These are phyloP conservation scores for Echium plantagineum DNA, from an alignment of 257 asterid genomes.

Conservation along the genomic window DNA sequence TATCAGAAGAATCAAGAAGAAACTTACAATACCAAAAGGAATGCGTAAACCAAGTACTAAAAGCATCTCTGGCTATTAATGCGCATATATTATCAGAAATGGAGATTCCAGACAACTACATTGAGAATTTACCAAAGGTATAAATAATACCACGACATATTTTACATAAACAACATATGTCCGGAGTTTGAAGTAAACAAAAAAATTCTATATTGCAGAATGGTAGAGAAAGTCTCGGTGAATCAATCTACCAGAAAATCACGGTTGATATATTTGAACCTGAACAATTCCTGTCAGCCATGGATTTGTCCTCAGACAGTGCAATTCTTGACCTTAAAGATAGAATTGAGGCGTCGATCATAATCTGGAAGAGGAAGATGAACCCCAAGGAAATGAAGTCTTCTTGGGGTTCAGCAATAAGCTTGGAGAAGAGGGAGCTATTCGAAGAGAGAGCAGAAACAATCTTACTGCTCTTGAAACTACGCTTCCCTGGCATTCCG, in stretches of 20 bases:
- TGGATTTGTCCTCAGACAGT: conserved; percentile 78
- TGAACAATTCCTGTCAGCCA: conserved; percentile 40
- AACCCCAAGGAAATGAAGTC: conserved; percentile 52
- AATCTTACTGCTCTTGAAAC: conserved; percentile 57
- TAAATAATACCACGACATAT: background rate
- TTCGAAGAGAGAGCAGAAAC: conserved; percentile 83
- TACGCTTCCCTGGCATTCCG: conserved; percentile 63
- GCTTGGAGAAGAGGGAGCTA: conserved; percentile 77
- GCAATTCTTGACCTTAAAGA: conserved; percentile 73
- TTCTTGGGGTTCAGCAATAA: conserved; percentile 57
- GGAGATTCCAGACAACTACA: conserved; percentile 85
- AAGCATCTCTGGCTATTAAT: conserved; percentile 83
- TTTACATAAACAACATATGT: background rate
- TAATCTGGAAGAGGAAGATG: conserved; percentile 85
- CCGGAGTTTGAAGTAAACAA: background rate
- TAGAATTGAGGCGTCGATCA: conserved; percentile 79
- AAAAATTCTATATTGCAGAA: conserved; percentile 24
- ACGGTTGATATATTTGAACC: conserved; percentile 76
- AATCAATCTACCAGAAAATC: conserved; percentile 50
- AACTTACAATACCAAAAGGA: conserved; percentile 62
- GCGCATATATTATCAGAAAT: conserved; percentile 76
- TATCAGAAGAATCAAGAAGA: conserved; percentile 51
- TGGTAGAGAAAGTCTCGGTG: conserved; percentile 82
- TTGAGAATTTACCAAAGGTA: conserved; percentile 85
- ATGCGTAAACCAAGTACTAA: conserved; percentile 63